Base-by-base conservation (phyloP, 306 rosid genomes). In the Quercus gilva region DNA sequence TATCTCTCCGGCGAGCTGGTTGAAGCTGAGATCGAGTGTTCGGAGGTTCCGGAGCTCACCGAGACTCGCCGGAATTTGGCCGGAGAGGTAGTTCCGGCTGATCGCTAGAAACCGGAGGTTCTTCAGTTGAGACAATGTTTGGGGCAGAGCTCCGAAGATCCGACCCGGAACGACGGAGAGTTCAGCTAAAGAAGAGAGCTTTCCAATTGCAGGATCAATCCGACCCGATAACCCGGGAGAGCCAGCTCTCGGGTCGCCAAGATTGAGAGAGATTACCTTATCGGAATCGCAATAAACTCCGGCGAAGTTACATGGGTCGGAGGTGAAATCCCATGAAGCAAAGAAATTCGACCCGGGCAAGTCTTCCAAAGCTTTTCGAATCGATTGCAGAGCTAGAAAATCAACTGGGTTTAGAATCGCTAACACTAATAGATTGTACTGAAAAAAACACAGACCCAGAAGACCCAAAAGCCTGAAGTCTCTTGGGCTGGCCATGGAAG, bases 251-350 rank as follows among this genome's bases (percentile, higher is more conserved):
- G 97, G 96, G 19, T 96, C 99, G 17, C 99, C 99, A 68, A 96
- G 98, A 78, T 96, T 96, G 78, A 96, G 97, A 11, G 99, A 76
- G 1, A 96, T 80, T 1, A 96, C 99, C 82, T 84, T 89, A 37
- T 91, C 90, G 31, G 96, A 85, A 7, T 90, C 91, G 65, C 99
- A 96, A 77, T 81, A 93, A 33, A 96, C 96, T n/a, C 99, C 99
- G 81, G 94, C 77, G 82, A 96, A 96, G 55, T 76, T 88, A 69
- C 99, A 96, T 0, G 99, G 99, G 78, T 96, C 99, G 6, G 97
- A 84, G 14, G 99, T 96, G 90, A 96, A 96, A 78, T 96, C 99
- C 99, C 99, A 96, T 18, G 98, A 87, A 1, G 94, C 71, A 55
- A 96, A 91, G 81, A 91, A 96, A 52, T 77, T 84, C 1, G 99